Conservation (phyloP, 176 grass and related monocot genomes). For the Paspalum notatum region DNA sequence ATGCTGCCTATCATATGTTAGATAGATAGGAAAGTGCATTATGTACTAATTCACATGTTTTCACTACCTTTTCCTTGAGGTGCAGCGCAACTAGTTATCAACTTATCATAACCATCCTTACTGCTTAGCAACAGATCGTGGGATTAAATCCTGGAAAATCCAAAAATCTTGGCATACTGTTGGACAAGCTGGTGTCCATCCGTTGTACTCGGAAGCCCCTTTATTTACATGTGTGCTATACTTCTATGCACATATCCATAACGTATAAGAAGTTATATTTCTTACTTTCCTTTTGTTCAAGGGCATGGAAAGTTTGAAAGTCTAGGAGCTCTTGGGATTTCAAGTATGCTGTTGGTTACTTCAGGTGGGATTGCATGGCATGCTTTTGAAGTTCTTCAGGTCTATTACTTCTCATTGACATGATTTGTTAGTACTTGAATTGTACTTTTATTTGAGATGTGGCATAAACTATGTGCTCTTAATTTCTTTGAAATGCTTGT, state of each 20-base stretch:
- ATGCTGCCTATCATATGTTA: background rate
- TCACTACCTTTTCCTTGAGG: background rate
- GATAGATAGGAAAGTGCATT: constrained; percentile 8
- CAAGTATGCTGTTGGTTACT: constrained; percentile 87
- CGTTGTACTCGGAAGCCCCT: background rate
- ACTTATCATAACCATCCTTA: constrained; percentile 5
- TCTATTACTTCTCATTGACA: constrained; percentile 51
- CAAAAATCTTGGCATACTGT: background rate
- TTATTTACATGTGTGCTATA: background rate
- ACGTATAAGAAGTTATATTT: background rate
- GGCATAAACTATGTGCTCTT: background rate
- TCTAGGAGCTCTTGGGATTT: constrained; percentile 86
- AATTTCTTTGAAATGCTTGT: background rate
- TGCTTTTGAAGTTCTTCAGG: constrained; percentile 98
- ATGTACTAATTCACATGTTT: constrained; percentile 28
- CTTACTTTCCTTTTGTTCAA: constrained; percentile 41
- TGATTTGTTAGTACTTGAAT: background rate
- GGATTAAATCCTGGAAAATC: background rate
- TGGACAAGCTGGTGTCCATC: background rate
- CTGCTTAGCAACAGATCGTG: background rate
- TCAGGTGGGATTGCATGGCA: constrained; percentile 98
- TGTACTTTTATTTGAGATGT: background rate
- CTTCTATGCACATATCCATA: background rate
- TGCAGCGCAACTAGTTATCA: background rate
- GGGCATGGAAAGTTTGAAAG: constrained; percentile 98